A percentile compares a stretch with the other conserved stretches of the same genome.
phyloP scores from a whole-genome alignment of 768 basidiomycete species.

The Naganishia onofrii region DNA sequence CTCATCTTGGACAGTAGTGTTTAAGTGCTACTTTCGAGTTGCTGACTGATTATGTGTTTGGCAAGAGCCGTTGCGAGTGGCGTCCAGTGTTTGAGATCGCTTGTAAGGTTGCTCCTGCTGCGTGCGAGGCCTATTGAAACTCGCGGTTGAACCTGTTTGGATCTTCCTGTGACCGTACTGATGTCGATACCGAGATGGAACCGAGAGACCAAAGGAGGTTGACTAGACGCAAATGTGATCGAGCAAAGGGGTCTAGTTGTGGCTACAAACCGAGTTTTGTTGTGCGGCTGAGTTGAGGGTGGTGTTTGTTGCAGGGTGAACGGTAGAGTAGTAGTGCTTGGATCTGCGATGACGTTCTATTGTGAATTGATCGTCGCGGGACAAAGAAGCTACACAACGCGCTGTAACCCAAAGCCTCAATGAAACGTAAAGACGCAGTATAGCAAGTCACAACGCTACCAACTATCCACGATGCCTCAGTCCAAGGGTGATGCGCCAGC shows the following conservation, averaged over 20 bases:
- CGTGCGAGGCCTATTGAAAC: no score
- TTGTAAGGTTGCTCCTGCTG: no score
- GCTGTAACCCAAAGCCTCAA: background rate
- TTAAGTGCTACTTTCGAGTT: background rate
- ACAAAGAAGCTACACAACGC: background rate
- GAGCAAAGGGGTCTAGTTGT: background rate
- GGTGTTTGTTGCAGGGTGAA: background rate
- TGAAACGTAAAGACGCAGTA: background rate
- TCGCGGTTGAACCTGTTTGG: no score
- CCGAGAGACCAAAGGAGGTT: constrained; percentile 1
- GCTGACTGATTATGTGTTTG: background rate
- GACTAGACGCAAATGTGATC: background rate
- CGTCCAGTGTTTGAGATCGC: no score
- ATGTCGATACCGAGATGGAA: no score
- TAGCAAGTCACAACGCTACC: background rate
- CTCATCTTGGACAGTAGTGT: constrained; percentile 1
- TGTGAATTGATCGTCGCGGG: background rate
- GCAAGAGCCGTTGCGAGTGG: background rate
- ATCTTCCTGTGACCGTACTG: no score
- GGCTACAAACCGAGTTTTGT: background rate
- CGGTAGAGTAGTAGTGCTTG: background rate
- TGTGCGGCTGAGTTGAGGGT: background rate
- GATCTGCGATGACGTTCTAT: background rate
- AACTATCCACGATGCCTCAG: background rate
- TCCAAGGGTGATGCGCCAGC: background rate